phyloP scores from a whole-genome alignment of 176 grass and related monocot species.

The Tillandsia leiboldiana region DNA sequence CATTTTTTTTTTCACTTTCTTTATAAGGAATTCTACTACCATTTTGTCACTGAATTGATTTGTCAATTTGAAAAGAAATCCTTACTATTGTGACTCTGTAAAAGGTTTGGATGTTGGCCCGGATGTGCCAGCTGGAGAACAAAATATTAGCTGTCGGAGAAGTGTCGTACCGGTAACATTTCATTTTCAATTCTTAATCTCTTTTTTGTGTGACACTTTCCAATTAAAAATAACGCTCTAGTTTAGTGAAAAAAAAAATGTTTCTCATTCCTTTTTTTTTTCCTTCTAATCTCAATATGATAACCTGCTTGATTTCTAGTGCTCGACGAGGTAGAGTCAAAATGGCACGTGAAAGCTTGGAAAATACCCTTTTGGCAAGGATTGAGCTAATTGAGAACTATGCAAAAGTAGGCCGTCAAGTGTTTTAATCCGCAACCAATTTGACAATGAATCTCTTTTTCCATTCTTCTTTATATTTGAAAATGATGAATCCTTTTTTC shows the following conservation, averaged over 20 bases:
- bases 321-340: slow-evolving; percentile 74
- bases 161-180: slow-evolving; percentile 77
- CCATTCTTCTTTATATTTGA: background rate
- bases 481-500: slow-evolving; percentile 9
- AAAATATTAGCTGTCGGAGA: slow-evolving; percentile 94
- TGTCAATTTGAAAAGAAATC: background rate
- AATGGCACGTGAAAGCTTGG: slow-evolving; percentile 73
- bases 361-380: slow-evolving; percentile 57
- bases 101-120: slow-evolving; percentile 91
- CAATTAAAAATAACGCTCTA: slow-evolving; percentile 12
- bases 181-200: background rate
- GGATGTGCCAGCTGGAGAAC: slow-evolving; percentile 93
- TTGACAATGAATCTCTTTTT: slow-evolving; percentile 6
- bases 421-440: slow-evolving; percentile 12
- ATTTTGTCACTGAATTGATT: too few species aligned
- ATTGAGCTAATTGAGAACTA: slow-evolving; percentile 92
- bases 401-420: slow-evolving; percentile 57
- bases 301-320: slow-evolving; percentile 22
- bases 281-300: background rate
- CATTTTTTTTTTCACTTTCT: slow-evolving; percentile 6
- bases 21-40: too few species aligned
- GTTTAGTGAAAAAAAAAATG: background rate
- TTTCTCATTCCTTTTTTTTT: background rate
- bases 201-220: background rate
- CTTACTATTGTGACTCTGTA: slow-evolving; percentile 12